Evolutionary conservation across 1,139 yeast genomes (phyloP).

Genomic region (Martiniozyma asiatica): DNA sequence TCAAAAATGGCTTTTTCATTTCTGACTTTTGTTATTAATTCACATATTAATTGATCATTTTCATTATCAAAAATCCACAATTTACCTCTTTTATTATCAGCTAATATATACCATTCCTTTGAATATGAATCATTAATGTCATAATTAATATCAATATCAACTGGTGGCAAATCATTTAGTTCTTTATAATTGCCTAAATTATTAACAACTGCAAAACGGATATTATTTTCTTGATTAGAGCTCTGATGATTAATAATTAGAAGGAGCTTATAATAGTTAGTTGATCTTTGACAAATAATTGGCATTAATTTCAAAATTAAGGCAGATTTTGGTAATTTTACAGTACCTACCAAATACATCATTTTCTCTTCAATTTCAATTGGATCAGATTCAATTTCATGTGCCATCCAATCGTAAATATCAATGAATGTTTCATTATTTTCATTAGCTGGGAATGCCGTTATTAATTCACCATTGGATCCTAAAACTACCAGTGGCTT

Average conservation of each 20-base stretch:
- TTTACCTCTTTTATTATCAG: constrained; percentile 11
- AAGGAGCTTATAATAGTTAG: constrained; percentile 1
- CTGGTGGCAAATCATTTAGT: neutral
- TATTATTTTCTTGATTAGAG: no score
- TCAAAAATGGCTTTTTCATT: constrained; percentile 37
- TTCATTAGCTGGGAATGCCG: no score
- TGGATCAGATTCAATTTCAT: constrained; percentile 10
- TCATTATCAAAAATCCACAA: constrained; percentile 7
- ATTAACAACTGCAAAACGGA: no score
- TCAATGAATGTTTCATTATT: constrained; percentile 27
- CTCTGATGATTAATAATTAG: neutral
- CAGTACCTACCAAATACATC: neutral
- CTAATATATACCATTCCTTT: constrained; percentile 10
- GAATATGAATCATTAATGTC: constrained; percentile 9
- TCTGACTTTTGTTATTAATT: constrained; percentile 26
- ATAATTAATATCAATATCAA: neutral
- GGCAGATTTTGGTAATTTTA: neutral
- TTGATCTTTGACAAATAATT: neutral
- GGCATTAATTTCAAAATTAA: neutral
- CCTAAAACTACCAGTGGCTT: no score
- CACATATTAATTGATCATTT: neutral
- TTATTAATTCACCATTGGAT: no score
- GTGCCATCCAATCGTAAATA: constrained; percentile 39
- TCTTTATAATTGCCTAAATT: neutral
- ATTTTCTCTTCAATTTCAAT: neutral